Percentiles rank a stretch among this genome's conserved stretches.
Conservation (phyloP, 768 basidiomycete genomes). For the Fomitopsis serialis region DNA sequence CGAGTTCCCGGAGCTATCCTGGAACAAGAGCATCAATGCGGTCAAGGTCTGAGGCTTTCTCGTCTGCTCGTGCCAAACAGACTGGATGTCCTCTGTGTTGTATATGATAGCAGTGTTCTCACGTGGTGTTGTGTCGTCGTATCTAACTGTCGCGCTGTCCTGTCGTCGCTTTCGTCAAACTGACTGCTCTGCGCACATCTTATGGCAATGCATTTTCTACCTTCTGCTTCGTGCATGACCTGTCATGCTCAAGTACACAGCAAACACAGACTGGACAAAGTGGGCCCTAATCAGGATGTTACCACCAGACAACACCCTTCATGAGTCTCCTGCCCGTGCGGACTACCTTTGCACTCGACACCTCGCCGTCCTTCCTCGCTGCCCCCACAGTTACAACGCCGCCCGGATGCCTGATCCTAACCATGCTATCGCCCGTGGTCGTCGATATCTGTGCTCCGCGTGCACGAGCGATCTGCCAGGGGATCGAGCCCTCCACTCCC, state of each 20-base stretch:
- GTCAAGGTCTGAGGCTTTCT: not conserved
- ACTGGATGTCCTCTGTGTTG: not conserved
- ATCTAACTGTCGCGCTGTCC: not conserved
- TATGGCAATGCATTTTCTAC: too few relatives aligned
- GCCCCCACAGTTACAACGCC: conserved; percentile 68
- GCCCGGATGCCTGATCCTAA: conserved; percentile 59
- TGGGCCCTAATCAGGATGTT: too few relatives aligned
- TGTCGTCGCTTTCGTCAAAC: not conserved
- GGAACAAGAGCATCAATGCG: not conserved
- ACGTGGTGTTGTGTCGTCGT: not conserved
- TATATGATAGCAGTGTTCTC: too few relatives aligned
- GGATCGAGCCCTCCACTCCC: conserved; percentile 46
- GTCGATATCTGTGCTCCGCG: conserved; percentile 11
- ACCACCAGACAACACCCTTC: conserved; percentile 68
- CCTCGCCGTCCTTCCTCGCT: conserved; percentile 36
- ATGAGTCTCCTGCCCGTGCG: conserved; percentile 68
- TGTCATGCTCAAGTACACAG: too few relatives aligned
- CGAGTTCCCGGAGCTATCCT: conserved; percentile 1
- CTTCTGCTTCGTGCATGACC: too few relatives aligned
- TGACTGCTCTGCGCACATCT: not conserved
- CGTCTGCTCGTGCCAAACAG: too few relatives aligned
- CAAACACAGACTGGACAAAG: too few relatives aligned
- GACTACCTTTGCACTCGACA: conserved; percentile 56
- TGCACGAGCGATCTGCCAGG: conserved; percentile 42
- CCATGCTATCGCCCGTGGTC: conserved; percentile 19